phyloP scores from a whole-genome alignment of 306 rosid species.

The Hippophae gyantsensis region DNA sequence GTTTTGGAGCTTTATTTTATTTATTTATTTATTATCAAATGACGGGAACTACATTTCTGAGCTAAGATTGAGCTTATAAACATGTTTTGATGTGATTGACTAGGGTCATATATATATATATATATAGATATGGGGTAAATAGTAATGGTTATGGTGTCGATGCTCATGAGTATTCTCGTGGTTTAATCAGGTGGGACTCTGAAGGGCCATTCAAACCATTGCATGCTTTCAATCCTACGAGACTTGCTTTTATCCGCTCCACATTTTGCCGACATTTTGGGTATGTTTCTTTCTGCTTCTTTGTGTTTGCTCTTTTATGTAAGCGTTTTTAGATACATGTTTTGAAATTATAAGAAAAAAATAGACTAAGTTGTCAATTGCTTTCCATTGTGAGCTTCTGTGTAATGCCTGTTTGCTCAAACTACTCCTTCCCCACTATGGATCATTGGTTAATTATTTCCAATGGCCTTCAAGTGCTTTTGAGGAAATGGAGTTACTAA shows the following conservation, averaged over 20 bases:
- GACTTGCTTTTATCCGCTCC: constrained; percentile 75
- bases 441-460: too few relatives aligned
- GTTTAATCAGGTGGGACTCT: constrained; percentile 71
- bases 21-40: too few relatives aligned
- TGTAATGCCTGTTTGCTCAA: too few relatives aligned
- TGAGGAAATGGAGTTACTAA: too few relatives aligned
- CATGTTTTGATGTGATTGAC: not conserved
- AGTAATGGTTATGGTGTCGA: not conserved
- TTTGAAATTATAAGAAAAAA: too few relatives aligned
- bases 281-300: constrained; percentile 22
- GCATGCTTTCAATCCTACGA: constrained; percentile 81
- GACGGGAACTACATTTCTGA: not conserved
- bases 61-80: not conserved
- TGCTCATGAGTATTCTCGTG: not conserved
- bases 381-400: too few relatives aligned
- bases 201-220: constrained; percentile 92
- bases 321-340: not conserved
- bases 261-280: constrained; percentile 73
- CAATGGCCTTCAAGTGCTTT: too few relatives aligned
- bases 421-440: too few relatives aligned
- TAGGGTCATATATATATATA: not conserved
- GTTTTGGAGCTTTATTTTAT: not conserved
- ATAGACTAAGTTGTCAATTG: too few relatives aligned
- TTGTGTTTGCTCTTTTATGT: not conserved
- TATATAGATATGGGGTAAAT: not conserved